phyloP scores from a whole-genome alignment of 164 flowering plant species.

The Vitis rotundifolia region DNA sequence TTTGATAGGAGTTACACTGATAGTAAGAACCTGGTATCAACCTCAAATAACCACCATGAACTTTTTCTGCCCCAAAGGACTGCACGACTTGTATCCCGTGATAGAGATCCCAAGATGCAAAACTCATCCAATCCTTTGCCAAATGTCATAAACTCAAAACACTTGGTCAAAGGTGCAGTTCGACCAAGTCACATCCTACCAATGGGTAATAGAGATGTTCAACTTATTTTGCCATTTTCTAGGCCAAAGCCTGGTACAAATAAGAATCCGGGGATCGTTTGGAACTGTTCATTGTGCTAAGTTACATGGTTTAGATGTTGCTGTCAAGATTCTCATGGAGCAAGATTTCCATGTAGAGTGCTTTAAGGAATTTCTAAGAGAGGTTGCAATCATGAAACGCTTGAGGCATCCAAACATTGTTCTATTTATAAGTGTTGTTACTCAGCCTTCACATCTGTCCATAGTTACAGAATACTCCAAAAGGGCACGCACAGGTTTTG shows the following conservation, averaged over 20 bases:
- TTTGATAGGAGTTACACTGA: neutral
- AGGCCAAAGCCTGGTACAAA: neutral
- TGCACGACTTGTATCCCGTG: neutral
- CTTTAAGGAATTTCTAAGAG: conserved; percentile 82
- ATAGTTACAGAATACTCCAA: conserved; percentile 95
- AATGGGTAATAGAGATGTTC: too few relatives aligned
- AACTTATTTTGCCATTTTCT: neutral
- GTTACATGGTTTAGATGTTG: conserved; percentile 54
- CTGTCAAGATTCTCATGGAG: conserved; percentile 98
- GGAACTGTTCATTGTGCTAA: too few relatives aligned
- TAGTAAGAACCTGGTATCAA: too few relatives aligned
- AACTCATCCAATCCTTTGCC: too few relatives aligned
- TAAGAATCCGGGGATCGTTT: neutral
- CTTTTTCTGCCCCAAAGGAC: conserved; percentile 1
- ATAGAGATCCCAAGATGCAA: neutral
- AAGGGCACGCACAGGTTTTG: too few relatives aligned
- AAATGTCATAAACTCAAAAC: too few relatives aligned
- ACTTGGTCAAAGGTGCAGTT: too few relatives aligned
- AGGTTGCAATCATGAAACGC: conserved; percentile 95
- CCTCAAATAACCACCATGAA: conserved; percentile 2
- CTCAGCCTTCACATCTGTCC: conserved; percentile 89
- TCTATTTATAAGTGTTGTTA: conserved; percentile 97
- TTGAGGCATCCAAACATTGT: conserved; percentile 98
- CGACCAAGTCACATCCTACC: too few relatives aligned
- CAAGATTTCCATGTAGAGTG: conserved; percentile 87